Conservation (phyloP, 257 asterid genomes). For the Fraxinus americana region DNA sequence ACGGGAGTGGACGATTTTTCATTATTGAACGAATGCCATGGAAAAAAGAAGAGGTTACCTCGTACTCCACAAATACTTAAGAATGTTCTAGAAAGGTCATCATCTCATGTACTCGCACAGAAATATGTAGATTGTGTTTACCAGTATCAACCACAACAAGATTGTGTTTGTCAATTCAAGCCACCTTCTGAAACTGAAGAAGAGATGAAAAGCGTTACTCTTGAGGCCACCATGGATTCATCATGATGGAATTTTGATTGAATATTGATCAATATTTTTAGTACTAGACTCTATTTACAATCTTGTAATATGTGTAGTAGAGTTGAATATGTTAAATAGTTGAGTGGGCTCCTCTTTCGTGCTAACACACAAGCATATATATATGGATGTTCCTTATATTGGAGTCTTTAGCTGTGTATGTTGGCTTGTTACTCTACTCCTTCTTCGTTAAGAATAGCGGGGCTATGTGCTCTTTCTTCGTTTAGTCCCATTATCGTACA, state of each 20-base stretch:
- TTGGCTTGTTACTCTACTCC: too few species aligned
- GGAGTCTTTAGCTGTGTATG: neutral
- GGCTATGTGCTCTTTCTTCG: too few species aligned
- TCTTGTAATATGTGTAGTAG: neutral
- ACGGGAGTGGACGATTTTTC: conserved; percentile 31
- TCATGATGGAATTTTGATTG: conserved; percentile 24
- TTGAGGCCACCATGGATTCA: conserved; percentile 15
- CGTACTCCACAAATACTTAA: neutral
- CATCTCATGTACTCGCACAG: neutral
- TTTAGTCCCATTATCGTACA: too few species aligned
- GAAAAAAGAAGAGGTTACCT: conserved; percentile 19
- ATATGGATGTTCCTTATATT: neutral
- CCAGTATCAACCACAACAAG: conserved; percentile 31
- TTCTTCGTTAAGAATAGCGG: too few species aligned
- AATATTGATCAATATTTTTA: conserved; percentile 11
- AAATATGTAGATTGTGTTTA: conserved; percentile 35
- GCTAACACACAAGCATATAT: neutral
- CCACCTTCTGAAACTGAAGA: conserved; percentile 22
- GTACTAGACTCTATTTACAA: too few species aligned
- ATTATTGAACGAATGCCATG: conserved; percentile 18
- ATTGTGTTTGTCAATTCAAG: conserved; percentile 32
- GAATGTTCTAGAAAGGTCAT: neutral
- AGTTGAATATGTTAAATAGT: too few species aligned
- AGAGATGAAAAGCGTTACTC: conserved; percentile 3
- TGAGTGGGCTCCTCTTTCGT: neutral